phyloP scores from a whole-genome alignment of 768 basidiomycete genomes.

The Tricholoma matsutake region DNA sequence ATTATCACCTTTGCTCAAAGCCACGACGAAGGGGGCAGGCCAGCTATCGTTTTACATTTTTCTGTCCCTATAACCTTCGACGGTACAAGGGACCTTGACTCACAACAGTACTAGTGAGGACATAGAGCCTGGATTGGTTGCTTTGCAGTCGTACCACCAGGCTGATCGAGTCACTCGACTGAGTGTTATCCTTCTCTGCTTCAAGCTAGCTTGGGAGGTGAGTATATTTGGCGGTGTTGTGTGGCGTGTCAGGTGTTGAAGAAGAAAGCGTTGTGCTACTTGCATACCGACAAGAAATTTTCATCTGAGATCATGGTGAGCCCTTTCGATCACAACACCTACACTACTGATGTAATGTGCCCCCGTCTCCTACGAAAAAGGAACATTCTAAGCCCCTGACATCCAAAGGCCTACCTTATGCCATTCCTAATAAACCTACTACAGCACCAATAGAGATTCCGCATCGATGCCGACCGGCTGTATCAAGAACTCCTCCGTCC shows the following conservation, averaged over 20 bases:
- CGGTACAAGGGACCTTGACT: neutral
- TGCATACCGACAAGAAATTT: neutral
- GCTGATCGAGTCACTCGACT: neutral
- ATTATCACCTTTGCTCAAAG: neutral
- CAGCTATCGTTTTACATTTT: neutral
- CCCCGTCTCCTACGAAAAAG: conserved; percentile 10
- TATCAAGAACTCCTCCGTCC: conserved; percentile 23
- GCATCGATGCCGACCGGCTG: conserved; percentile 24
- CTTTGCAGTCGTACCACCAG: neutral
- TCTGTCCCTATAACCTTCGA: neutral
- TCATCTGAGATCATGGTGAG: conserved; percentile 8
- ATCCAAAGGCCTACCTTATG: conserved; percentile 7
- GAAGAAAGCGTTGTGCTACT: neutral
- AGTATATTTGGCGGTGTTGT: neutral
- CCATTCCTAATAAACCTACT: conserved; percentile 26
- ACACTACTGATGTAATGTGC: neutral
- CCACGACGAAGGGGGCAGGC: neutral
- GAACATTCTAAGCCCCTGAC: conserved; percentile 7
- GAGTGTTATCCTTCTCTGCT: neutral
- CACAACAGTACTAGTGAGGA: neutral
- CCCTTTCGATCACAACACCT: conserved; percentile 10
- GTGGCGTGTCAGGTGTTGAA: neutral
- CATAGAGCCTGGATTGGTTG: neutral
- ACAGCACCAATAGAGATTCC: conserved; percentile 46
- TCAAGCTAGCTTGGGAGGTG: neutral